Evolutionary conservation across 352 stramenopile species (phyloP), one percentile per base, ranked within the genome.

Genomic region (Pythium aristosporum): DNA sequence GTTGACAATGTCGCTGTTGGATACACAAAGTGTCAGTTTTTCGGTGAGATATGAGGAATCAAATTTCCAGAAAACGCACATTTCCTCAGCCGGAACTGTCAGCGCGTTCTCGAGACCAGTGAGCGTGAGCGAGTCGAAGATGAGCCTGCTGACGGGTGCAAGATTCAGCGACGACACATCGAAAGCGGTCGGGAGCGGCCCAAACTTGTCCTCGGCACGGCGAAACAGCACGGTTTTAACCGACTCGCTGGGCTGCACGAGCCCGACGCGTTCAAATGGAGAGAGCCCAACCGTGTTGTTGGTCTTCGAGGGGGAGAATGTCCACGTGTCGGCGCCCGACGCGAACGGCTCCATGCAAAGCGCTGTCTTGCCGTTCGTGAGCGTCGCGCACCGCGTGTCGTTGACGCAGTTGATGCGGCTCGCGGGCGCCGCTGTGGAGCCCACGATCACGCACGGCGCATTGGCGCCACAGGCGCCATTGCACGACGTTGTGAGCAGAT

Each of bases 401-500:
- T 87, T 90, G 46, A 90, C 78, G 54, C 83, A 92, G 72, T 90
- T 76, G 71, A 92, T 89, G 44, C 61, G 53, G 57, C 82, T 86
- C 18, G 66, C 57, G 25, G 77, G 82, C 23, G 80, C 83, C 58
- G 83, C 69, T 44, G 57, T 49, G 32, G 57, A 56, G 3, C 83
- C 83, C 28, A 92, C 71, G 34, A 92, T 65, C 20, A 90, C 79
- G 54, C 83, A 92, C 10, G 79, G 75, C n/a, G 74, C 65, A 69
- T 80, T 81, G 47, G 61, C 68, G 65, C 74, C 77, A 60, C 83
- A 92, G 43, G 72, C 80, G 50, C 83, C 83, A 55, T 85, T 89
- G 68, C 83, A 92, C 61, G 79, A 89, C 48, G 83, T 92, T 39
- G 80, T 90, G 44, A 92, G 68, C 51, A 80, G 90, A 69, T 90